These are phyloP conservation scores for Tricholoma sp. DNA, from an alignment of 768 basidiomycete species.

Conservation along the genomic window DNA sequence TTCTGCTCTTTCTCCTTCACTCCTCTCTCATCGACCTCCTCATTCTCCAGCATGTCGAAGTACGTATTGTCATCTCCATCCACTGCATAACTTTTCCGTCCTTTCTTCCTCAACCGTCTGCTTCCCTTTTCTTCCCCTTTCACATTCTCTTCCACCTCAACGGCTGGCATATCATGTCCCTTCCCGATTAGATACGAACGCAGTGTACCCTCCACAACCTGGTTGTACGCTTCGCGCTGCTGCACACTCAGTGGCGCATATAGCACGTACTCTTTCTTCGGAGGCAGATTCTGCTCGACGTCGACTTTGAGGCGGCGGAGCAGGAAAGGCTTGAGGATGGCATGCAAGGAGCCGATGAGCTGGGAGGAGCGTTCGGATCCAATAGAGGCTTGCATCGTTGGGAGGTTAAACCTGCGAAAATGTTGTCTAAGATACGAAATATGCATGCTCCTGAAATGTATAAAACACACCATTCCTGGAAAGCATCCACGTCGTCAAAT, in stretches of 20 bases:
- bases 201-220: slow-evolving; percentile 66
- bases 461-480: slow-evolving; percentile 76
- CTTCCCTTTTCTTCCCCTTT: slow-evolving; percentile 14
- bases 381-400: slow-evolving; percentile 52
- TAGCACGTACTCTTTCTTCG: slow-evolving; percentile 91
- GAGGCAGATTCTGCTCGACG: slow-evolving; percentile 74
- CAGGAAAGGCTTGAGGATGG: slow-evolving; percentile 93
- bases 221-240: slow-evolving; percentile 84
- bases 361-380: slow-evolving; percentile 53
- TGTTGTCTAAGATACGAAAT: background rate
- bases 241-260: slow-evolving; percentile 82
- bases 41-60: slow-evolving; percentile 53
- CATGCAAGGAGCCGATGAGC: slow-evolving; percentile 77
- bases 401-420: slow-evolving; percentile 60
- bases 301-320: slow-evolving; percentile 89
- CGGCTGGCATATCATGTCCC: slow-evolving; percentile 18
- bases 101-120: slow-evolving; percentile 28
- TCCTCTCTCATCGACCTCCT: slow-evolving; percentile 35
- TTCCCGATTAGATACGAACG: slow-evolving; percentile 54
- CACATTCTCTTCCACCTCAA: slow-evolving; percentile 10
- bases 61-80: slow-evolving; percentile 65
- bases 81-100: slow-evolving; percentile 44
- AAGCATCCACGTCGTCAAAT: slow-evolving; percentile 83
- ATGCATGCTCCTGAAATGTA: background rate
- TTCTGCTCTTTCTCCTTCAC: slow-evolving; percentile 24